These are phyloP conservation scores for Pyracantha coccinea DNA, from an alignment of 331 rosid species.

Conservation along the genomic window DNA sequence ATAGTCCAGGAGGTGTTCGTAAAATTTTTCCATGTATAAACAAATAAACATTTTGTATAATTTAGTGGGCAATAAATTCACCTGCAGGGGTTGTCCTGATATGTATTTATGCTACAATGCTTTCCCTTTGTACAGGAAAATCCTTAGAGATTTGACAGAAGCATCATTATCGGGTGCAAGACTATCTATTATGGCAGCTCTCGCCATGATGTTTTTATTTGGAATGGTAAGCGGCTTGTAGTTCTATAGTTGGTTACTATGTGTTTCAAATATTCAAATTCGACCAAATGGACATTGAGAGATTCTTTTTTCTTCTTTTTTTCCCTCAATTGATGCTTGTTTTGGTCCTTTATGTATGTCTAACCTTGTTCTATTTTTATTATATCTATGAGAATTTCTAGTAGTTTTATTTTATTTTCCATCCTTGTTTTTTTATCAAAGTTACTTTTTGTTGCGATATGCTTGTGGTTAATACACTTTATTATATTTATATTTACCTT, in stretches of 20 bases:
- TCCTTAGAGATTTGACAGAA: constrained; percentile 95
- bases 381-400: background rate
- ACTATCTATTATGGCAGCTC: constrained; percentile 81
- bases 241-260: background rate
- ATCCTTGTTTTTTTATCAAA: background rate
- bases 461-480: background rate
- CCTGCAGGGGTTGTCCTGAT: no score
- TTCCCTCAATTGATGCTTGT: background rate
- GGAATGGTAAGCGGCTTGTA: constrained; percentile 67
- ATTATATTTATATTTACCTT: background rate
- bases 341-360: background rate
- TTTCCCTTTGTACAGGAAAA: constrained; percentile 52
- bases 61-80: background rate
- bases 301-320: background rate
- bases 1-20: no score
- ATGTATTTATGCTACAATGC: background rate
- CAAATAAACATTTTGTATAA: background rate
- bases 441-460: background rate
- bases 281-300: background rate
- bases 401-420: background rate
- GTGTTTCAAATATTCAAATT: background rate
- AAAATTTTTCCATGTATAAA: no score
- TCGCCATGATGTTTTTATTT: constrained; percentile 76
- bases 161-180: constrained; percentile 91
- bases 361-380: background rate